Percentiles rank a stretch among this genome's conserved stretches.
These are phyloP conservation scores for Nannizzia gypsea DNA, from an alignment of 2,329 filamentous ascomycete genomes.

Conservation along the genomic window DNA sequence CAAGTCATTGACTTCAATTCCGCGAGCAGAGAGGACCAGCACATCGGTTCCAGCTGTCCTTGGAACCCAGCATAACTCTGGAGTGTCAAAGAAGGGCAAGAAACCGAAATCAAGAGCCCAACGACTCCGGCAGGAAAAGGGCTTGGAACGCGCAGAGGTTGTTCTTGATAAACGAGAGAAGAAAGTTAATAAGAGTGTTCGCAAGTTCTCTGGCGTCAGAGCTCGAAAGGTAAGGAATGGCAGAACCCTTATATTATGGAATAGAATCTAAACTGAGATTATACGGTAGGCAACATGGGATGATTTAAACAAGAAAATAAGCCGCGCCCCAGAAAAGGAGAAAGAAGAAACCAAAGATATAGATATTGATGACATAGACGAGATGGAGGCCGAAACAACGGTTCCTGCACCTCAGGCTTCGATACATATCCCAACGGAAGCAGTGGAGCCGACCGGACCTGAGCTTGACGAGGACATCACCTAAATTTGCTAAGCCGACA, in stretches of 20 bases:
- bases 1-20: slow-evolving; percentile 37
- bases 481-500: slow-evolving; percentile 20
- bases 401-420: slow-evolving; percentile 14
- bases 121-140: slow-evolving; percentile 42
- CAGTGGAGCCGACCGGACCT: slow-evolving; percentile 19
- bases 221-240: slow-evolving; percentile 30
- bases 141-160: slow-evolving; percentile 44
- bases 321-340: slow-evolving; percentile 6
- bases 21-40: slow-evolving; percentile 29
- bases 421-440: slow-evolving; percentile 4
- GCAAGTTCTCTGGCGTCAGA: slow-evolving; percentile 38
- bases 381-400: slow-evolving; percentile 7
- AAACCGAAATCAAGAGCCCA: slow-evolving; percentile 43
- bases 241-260: neutral
- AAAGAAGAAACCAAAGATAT: slow-evolving; percentile 4
- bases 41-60: slow-evolving; percentile 37
- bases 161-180: slow-evolving; percentile 44
- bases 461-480: slow-evolving; percentile 36
- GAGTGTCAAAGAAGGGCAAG: slow-evolving; percentile 40
- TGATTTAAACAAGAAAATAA: slow-evolving; percentile 12
- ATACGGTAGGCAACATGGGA: slow-evolving; percentile 13
- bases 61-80: slow-evolving; percentile 38
- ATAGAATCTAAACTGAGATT: slow-evolving; percentile 11
- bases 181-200: slow-evolving; percentile 44
- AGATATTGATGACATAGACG: slow-evolving; percentile 10